Evolutionary conservation across 2,329 filamentous ascomycete species (phyloP), one percentile per base, ranked within the genome.

Genomic region (Pseudogymnoascus verrucosus): DNA sequence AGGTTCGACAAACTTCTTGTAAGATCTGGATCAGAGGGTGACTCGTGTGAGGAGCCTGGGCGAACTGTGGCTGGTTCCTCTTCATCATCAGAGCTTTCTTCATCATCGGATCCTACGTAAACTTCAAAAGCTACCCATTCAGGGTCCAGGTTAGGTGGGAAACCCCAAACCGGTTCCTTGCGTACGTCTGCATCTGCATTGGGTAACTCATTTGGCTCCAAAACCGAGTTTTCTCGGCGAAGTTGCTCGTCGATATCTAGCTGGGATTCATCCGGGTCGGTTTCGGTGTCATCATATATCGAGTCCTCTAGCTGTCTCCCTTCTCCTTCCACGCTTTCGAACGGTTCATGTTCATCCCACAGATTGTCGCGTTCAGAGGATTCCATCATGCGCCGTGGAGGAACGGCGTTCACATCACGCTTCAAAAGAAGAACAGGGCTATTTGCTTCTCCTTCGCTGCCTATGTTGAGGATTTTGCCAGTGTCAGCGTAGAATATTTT

Each of bases 401-500:
- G 85, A 23, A 84, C 76, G 19, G 88, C 88, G 68, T 88, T 82
- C 21, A 86, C 70, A 70, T 91, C 87, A 66, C 88, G 77, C 71
- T 89, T 89, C 21, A 91, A 74, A 0, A 91, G 74, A 2, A 91
- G 75, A 0, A 90, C 83, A 0, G 88, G 88, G 65, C 83, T 89
- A 68, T 88, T 89, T 2, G 79, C 78, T 70, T 89, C 88, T 36
- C 82, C 84, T 23, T 88, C 84, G 2, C 77, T 81, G 12, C 85
- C 86, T 64, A 91, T 89, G 65, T 89, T 89, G 16, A 91, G 77
- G 23, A 91, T 88, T 70, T 89, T 89, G 47, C 88, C 88, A 0
- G 88, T 90, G 67, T 90, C 88, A 12, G 88, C 88, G 68, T 90
- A 91, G 74, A 91, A 91, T 34, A 91, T 89, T 71, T 90, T 90